Evolutionary conservation across 148 eudicot species (phyloP).

Genomic region (Diospyros lotus): DNA sequence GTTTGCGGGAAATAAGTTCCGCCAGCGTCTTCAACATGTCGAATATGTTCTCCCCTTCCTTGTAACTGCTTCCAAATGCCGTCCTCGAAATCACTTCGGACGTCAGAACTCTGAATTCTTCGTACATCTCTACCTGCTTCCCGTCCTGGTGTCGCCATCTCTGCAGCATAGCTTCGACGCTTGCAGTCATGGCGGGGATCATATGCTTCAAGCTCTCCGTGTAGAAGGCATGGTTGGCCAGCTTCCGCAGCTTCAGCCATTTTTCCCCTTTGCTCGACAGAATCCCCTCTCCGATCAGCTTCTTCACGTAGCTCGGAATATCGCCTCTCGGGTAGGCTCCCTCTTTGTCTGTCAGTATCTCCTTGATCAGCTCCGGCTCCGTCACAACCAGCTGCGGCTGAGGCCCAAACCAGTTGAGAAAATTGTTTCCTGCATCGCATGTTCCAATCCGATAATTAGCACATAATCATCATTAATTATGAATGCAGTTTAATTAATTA

Average conservation of each 20-base stretch:
- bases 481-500: too few relatives aligned
- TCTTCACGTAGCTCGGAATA: neutral
- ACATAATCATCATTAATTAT: too few relatives aligned
- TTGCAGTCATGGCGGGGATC: constrained; percentile 7
- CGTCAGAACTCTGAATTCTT: neutral
- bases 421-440: neutral
- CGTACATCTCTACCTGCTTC: neutral
- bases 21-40: neutral
- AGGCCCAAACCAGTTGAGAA: neutral
- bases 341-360: neutral
- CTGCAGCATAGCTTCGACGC: constrained; percentile 10
- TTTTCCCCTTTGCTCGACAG: constrained; percentile 3
- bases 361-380: neutral
- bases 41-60: constrained; percentile 8
- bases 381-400: neutral
- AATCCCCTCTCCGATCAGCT: constrained; percentile 21
- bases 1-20: neutral
- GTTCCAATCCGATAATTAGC: too few relatives aligned
- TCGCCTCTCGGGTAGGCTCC: neutral
- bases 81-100: constrained; percentile 5
- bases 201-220: constrained; percentile 4
- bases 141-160: constrained; percentile 10
- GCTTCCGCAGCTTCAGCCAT: constrained; percentile 1
- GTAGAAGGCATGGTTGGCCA: constrained; percentile 3
- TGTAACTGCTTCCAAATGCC: constrained; percentile 9